A percentile compares a stretch with the other conserved stretches of the same genome.
Evolutionary conservation across 2,329 filamentous ascomycete genomes (phyloP).

Genomic region (Sarocladium kiliense): DNA sequence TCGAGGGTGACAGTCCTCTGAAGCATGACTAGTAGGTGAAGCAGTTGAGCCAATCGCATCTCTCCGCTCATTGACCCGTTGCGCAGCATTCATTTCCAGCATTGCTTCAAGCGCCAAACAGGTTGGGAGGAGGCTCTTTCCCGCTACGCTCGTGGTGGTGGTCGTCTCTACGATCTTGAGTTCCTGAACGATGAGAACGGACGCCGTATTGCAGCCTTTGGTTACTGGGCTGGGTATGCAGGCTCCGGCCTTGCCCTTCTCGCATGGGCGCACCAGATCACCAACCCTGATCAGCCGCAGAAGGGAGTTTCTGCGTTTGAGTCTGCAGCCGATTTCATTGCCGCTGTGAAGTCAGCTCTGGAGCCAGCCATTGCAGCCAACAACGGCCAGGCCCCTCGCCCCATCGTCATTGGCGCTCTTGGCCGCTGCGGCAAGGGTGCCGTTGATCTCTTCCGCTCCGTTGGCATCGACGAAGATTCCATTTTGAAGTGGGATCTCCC

Average conservation of each 20-base stretch:
- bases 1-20: conserved; percentile 39
- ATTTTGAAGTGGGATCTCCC: conserved; percentile 68
- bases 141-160: conserved; percentile 35
- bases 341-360: conserved; percentile 1
- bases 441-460: neutral
- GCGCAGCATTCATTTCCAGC: conserved; percentile 40
- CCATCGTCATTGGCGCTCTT: conserved; percentile 81
- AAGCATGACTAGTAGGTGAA: conserved; percentile 56
- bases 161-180: conserved; percentile 79
- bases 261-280: conserved; percentile 57
- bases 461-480: conserved; percentile 12
- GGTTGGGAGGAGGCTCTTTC: neutral
- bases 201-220: conserved; percentile 66
- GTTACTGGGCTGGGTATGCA: conserved; percentile 69
- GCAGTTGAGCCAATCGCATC: neutral
- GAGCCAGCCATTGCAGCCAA: conserved; percentile 6
- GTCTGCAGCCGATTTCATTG: conserved; percentile 8
- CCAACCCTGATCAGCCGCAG: conserved; percentile 8
- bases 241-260: conserved; percentile 69
- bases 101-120: conserved; percentile 8
- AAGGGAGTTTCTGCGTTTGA: conserved; percentile 6
- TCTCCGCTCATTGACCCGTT: neutral
- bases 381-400: conserved; percentile 57
- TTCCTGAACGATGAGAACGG: conserved; percentile 63
- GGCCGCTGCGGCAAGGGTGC: conserved; percentile 82